Percentiles rank a stretch among this genome's conserved stretches.
Evolutionary conservation across 805 yeast genomes (phyloP).

Genomic region (Pichia gijzeniarum): DNA sequence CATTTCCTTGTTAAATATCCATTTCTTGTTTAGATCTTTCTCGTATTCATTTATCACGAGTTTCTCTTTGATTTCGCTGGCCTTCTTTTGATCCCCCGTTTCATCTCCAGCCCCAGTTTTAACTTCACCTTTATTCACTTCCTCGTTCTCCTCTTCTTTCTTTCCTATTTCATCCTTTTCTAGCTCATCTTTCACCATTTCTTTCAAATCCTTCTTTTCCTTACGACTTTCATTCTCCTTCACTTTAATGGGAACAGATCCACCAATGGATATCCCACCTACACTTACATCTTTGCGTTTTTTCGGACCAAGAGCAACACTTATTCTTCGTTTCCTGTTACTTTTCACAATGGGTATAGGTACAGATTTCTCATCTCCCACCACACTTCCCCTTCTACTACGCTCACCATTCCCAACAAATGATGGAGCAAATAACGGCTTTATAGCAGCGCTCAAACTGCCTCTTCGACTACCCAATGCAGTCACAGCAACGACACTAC

Average conservation of each 20-base stretch:
- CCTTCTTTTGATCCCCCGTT: background rate
- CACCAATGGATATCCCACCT: conserved; percentile 22
- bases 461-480: conserved; percentile 4
- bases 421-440: conserved; percentile 5
- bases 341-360: conserved; percentile 11
- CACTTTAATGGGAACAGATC: conserved; percentile 9
- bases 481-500: background rate
- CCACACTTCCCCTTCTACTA: conserved; percentile 7
- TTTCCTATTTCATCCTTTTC: conserved; percentile 1
- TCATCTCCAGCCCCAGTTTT: background rate
- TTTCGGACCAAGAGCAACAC: conserved; percentile 23
- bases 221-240: conserved; percentile 2
- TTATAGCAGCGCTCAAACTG: conserved; percentile 1
- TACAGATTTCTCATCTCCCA: background rate
- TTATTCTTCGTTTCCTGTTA: conserved; percentile 29
- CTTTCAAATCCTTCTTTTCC: conserved; percentile 3
- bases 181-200: conserved; percentile 8
- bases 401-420: background rate
- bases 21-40: conserved; percentile 6
- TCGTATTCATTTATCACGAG: conserved; percentile 5
- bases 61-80: no score
- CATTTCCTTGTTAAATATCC: conserved; percentile 9
- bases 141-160: conserved; percentile 3
- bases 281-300: conserved; percentile 6
- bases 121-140: background rate